Base-by-base conservation (phyloP, 345 rosid genomes). In the Euclidium syriacum region DNA sequence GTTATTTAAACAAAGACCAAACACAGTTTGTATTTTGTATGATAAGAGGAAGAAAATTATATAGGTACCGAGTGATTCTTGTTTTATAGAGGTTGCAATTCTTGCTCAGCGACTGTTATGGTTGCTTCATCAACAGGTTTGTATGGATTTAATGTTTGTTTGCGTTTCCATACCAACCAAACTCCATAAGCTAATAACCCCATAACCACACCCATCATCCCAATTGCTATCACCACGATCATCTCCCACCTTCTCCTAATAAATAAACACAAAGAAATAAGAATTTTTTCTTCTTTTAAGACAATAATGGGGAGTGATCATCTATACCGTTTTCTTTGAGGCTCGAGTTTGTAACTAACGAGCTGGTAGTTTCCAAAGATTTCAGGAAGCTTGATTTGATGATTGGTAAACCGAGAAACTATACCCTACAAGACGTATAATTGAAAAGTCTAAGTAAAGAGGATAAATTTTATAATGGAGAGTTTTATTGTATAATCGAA, bases 221-320 rank as follows among this genome's bases (percentile, higher is more conserved):
- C 29, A 27, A 65, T 27, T 23, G 58, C 72, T 38, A 60, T 32
- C 40, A 66, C 55, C 14, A 76, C 76, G 10, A 19, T 76, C 41
- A 65, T 73, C 64, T 75, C 79, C 88, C 83, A 74, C 86, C 82
- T 83, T 52, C 72, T 67, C 86, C 96, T 91, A 72, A 49, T 19
- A 57, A 41, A 48, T 40, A 48, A n/a, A 18, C 23, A 10, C 33
- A 65, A 9, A 3, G 26, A 9, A 35, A 14, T 12, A 49, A 6
- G 5, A 17, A 10, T 25, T 9, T n/a, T 43, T 12, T 33, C 17
- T 47, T 43, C 16, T 33, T 25, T 47, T 29, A 43, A 51, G 49
- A 41, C 9, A 24, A n/a, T n/a, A 58, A 34, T 42, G 30, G 34
- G 30, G 34, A 26, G 54, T 9, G 25, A 26, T 3, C 16, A 35